Evolutionary conservation across 805 yeast genomes (phyloP), one percentile per base, ranked within the genome.

Genomic region (Candida sphagnicola): DNA sequence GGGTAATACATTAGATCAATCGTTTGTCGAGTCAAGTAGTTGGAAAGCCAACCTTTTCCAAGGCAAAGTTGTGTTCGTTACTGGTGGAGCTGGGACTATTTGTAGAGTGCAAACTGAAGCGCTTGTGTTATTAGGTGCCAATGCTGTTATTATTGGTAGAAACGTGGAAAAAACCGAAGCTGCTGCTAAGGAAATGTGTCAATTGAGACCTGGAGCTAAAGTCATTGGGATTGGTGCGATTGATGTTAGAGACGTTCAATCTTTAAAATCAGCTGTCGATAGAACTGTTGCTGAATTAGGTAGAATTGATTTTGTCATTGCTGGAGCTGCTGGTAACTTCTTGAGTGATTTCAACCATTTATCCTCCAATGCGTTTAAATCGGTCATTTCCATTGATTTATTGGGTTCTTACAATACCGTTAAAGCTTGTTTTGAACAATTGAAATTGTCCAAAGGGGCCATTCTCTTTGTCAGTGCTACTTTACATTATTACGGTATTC

Each of bases 11-110:
- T 64, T 65, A 50, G 65, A 62, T 44, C 50, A 48, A 46, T 51
- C 64, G 5, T 67, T 46, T 37, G 47, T 67, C 12, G 44, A 52
- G 5, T 48, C 39, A 33, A 45, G 64, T 24, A 32, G 50, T 26
- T 68, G 70, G 70, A 80, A 81, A 46, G 77, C 81, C 1, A 84
- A 75, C 47, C 51, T 88, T 28, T 89, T 89, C 67, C 72, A 78
- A 41, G 95, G 85, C 11, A 89, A 89, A 58, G 96, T 87, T 2
- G 93, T 80, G 4, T 85, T 90, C 48, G 86, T 88, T 37, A 91
- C 98, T 1, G 98, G 98, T 4, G 97, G 97, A 11, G 93, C 97
- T 2, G 97, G 97, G 10, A 80, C 95, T n/a, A 90, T 91, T 39
- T 90, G 97, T 60, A 70, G 93, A 34, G 91, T 85, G 4, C 97